Evolutionary conservation across 2,329 filamentous ascomycete species (phyloP).

Genomic region (Penicillium concentricum): DNA sequence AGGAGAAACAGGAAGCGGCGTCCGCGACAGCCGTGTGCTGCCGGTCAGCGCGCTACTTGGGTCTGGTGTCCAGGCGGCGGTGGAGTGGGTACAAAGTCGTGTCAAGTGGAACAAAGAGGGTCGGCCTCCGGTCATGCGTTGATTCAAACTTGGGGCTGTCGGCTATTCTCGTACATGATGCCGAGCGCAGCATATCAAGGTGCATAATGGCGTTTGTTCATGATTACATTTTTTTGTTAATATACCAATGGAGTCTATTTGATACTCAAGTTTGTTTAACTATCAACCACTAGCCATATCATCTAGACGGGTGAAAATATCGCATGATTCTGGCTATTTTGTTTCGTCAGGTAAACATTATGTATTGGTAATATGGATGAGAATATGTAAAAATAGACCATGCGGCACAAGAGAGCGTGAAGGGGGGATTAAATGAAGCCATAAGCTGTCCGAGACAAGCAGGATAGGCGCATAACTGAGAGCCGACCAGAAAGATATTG

Average conservation of each 20-base stretch:
- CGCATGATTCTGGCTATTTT: not conserved
- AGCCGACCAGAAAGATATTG: not conserved
- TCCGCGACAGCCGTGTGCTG: constrained; percentile 86
- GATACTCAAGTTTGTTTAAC: not conserved
- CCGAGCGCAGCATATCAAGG: constrained; percentile 8
- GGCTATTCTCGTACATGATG: constrained; percentile 3
- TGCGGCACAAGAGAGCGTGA: not conserved
- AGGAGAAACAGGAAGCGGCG: constrained; percentile 80
- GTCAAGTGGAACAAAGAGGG: constrained; percentile 97
- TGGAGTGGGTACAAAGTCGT: constrained; percentile 92
- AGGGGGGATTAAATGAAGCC: not conserved
- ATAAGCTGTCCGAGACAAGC: not conserved
- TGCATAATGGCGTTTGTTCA: constrained; percentile 22
- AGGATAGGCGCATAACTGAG: not conserved
- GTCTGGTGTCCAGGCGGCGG: constrained; percentile 84
- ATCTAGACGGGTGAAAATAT: not conserved
- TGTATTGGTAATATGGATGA: not conserved
- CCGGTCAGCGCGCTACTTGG: constrained; percentile 82
- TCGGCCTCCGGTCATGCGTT: constrained; percentile 89
- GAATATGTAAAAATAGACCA: not conserved
- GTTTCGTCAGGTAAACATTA: not conserved
- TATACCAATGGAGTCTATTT: constrained; percentile 15
- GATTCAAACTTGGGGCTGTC: constrained; percentile 29
- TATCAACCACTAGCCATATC: not conserved
- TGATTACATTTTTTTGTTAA: constrained; percentile 9